phyloP scores from a whole-genome alignment of 192 early-diverging fungal genomes.

The Backusella tarrabulga region DNA sequence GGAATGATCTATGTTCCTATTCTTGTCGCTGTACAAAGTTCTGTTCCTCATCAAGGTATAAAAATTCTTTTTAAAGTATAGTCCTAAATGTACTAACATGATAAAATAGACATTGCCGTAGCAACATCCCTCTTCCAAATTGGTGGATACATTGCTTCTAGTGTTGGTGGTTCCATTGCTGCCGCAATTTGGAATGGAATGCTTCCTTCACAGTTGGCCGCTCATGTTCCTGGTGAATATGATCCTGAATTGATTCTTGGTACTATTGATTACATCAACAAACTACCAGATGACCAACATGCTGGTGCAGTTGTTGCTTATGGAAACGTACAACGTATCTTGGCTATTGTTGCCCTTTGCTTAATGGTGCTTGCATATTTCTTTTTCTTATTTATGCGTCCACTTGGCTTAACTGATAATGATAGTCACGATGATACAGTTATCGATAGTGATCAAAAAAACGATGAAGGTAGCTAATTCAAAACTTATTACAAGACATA shows the following conservation, averaged over 20 bases:
- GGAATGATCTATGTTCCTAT: conserved; percentile 19
- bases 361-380: not conserved
- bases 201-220: conserved; percentile 14
- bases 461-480: not conserved
- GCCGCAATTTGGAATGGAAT: conserved; percentile 18
- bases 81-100: not conserved
- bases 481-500: not conserved
- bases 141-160: conserved; percentile 9
- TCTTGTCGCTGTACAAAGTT: conserved; percentile 13
- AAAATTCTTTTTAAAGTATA: not conserved
- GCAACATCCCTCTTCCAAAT: conserved; percentile 18
- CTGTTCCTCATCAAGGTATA: conserved; percentile 16
- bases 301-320: conserved; percentile 15
- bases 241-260: not conserved
- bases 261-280: not conserved
- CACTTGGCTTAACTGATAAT: not conserved
- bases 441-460: not conserved
- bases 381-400: conserved; percentile 6
- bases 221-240: conserved; percentile 17
- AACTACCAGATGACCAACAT: conserved; percentile 11
- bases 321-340: conserved; percentile 15
- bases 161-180: conserved; percentile 13
- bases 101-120: conserved; percentile 15
- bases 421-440: not conserved
- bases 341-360: conserved; percentile 11